These are phyloP conservation scores for Canavalia ensiformis DNA, from an alignment of 306 rosid genomes.

Conservation along the genomic window DNA sequence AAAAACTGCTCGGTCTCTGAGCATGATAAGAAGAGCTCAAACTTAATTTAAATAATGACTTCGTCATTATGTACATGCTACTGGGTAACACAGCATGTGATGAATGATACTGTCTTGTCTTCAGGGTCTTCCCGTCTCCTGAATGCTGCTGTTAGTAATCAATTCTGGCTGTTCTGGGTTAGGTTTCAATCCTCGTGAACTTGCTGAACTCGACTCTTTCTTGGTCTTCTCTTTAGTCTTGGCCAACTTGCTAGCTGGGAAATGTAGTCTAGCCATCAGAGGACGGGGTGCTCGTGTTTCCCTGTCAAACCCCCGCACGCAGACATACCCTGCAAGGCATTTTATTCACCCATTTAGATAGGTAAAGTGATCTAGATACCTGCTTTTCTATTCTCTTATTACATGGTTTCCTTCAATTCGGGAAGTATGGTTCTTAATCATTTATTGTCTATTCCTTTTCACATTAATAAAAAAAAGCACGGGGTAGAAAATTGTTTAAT, in stretches of 20 bases:
- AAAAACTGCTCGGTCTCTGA: slow-evolving; percentile 46
- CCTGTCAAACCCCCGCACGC: slow-evolving; percentile 89
- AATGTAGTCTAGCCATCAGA: slow-evolving; percentile 79
- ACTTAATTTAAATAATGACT: slow-evolving; percentile 38
- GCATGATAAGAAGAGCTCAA: slow-evolving; percentile 40
- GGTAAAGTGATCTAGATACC: neutral
- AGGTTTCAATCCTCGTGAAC: slow-evolving; percentile 11
- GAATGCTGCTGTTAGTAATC: slow-evolving; percentile 41
- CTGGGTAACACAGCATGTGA: slow-evolving; percentile 44
- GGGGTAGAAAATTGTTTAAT: neutral
- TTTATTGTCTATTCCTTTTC: neutral
- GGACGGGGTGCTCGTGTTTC: slow-evolving; percentile 80
- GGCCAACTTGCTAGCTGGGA: slow-evolving; percentile 79
- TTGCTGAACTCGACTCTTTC: slow-evolving; percentile 38
- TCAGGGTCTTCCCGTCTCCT: slow-evolving; percentile 36
- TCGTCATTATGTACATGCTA: slow-evolving; percentile 44
- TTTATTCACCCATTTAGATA: slow-evolving; percentile 34
- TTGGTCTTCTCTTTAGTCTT: slow-evolving; percentile 52
- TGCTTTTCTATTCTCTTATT: slow-evolving; percentile 22
- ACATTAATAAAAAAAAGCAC: neutral
- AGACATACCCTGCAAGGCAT: slow-evolving; percentile 77
- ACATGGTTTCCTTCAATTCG: slow-evolving; percentile 7
- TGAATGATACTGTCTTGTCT: slow-evolving; percentile 41
- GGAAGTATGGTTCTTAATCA: slow-evolving; percentile 11
- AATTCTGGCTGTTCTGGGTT: slow-evolving; percentile 39